phyloP scores from a whole-genome alignment of 768 basidiomycete species.

The Tubosaeta sp. region DNA sequence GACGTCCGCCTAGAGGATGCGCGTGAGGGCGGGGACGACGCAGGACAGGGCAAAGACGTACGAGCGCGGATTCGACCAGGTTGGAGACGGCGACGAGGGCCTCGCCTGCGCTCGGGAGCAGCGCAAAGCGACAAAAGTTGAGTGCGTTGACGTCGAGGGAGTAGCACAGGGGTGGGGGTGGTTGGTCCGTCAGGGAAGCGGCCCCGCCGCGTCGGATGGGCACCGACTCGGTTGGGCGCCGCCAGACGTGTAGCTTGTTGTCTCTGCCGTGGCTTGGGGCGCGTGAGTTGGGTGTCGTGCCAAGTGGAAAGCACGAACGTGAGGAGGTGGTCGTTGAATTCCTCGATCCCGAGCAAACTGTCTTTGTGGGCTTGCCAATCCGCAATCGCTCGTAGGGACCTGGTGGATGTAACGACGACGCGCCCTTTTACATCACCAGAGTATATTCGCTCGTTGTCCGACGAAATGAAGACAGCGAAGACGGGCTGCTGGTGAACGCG shows the following conservation, averaged over 20 bases:
- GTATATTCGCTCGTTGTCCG: constrained; percentile 76
- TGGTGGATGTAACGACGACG: constrained; percentile 74
- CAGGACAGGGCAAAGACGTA: constrained; percentile 29
- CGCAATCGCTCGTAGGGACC: constrained; percentile 65
- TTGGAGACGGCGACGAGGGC: constrained; percentile 77
- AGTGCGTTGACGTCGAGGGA: constrained; percentile 89
- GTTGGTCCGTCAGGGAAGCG: constrained; percentile 47
- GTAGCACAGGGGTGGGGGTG: constrained; percentile 50
- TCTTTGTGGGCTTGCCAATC: constrained; percentile 79
- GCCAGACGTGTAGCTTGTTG: constrained; percentile 81
- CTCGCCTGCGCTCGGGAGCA: constrained; percentile 37
- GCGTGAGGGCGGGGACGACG: not conserved
- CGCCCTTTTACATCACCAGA: constrained; percentile 80
- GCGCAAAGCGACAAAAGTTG: constrained; percentile 88
- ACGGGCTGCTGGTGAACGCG: constrained; percentile 69
- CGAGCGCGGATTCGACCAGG: constrained; percentile 81
- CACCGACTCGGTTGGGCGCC: constrained; percentile 43
- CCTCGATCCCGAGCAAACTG: constrained; percentile 72
- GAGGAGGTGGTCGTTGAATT: constrained; percentile 61
- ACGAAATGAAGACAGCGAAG: constrained; percentile 56
- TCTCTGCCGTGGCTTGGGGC: constrained; percentile 66
- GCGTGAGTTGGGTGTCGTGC: not conserved
- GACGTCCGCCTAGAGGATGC: constrained; percentile 65
- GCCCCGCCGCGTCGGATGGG: constrained; percentile 50
- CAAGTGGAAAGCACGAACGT: constrained; percentile 55